Evolutionary conservation across 257 asterid genomes (phyloP), one percentile per base, ranked within the genome.

Genomic region (Nicotiana paniculata): DNA sequence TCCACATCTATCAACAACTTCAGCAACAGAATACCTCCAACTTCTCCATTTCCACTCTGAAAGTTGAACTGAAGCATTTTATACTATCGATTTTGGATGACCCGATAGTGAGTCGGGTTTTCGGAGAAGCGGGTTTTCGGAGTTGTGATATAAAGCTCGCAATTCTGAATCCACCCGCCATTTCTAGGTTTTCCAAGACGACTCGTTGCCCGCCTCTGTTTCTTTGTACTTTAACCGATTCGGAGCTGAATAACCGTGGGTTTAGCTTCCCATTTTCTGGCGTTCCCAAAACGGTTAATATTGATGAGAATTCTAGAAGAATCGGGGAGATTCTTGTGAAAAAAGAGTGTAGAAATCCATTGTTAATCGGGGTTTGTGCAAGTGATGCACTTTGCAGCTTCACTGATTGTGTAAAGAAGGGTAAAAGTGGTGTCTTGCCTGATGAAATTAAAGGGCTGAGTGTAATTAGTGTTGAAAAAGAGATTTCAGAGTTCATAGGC

Each of bases 121-220:
- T 96, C 55, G 95, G 90, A 7, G 99, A 96, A 79, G 99, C 98
- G 13, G 97, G 98, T 24, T 96, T 93, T 30, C 90, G 97, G 81
- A 94, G 97, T 33, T 88, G 86, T 75, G 99, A 96, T 80, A 81
- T 96, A 0, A 94, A 96, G 88, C 84, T 89, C 17, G 91, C 97
- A 68, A 87, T 96, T 86, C 58, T 90, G 6, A 94, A 90, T 83
- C 99, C 98, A 11, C 90, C 92, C n/a, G 76, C 89, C 59, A 15
- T 84, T 76, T 85, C 93, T 12, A 87, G 93, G 79, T 86, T 87
- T 84, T 82, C 95, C 26, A 54, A 84, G 37, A 63, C 90, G 37
- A 63, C 90, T 9, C 91, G 89, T 28, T 85, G 86, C 53, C 96
- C 95, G 24, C 96, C 97, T 67, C 83, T 86, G 77, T 89, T 91